A percentile compares a stretch with the other conserved stretches of the same genome.
phyloP scores from a whole-genome alignment of 2,329 filamentous ascomycete species.

The Colletotrichum plurivorum region DNA sequence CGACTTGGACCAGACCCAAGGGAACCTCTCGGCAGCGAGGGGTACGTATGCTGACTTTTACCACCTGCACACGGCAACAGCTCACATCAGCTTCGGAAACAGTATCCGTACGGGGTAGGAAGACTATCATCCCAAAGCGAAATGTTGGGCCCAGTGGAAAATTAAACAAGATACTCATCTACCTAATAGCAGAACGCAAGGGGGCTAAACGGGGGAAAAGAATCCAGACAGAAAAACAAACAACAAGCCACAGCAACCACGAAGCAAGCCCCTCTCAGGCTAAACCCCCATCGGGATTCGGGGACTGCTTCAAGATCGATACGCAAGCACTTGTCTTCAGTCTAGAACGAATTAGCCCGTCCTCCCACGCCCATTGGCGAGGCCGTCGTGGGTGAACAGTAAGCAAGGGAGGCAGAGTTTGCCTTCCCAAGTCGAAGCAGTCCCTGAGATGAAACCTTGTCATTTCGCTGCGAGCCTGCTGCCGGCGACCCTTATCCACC shows the following conservation, averaged over 20 bases:
- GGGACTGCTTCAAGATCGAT: background rate
- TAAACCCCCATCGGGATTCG: conserved; percentile 12
- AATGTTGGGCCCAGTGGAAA: too few relatives aligned
- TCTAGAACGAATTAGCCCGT: conserved; percentile 1
- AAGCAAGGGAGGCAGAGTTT: conserved; percentile 32
- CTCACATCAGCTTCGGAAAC: too few relatives aligned
- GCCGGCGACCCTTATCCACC: conserved; percentile 2
- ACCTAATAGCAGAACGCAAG: conserved; percentile 13
- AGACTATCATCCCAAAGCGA: too few relatives aligned
- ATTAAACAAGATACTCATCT: too few relatives aligned
- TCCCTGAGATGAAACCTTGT: conserved; percentile 35
- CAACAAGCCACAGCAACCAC: background rate
- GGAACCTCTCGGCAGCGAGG: conserved; percentile 5
- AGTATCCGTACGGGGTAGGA: too few relatives aligned
- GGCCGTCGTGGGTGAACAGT: conserved; percentile 12
- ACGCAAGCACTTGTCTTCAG: conserved; percentile 23
- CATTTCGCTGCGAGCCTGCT: conserved; percentile 34
- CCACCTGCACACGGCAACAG: too few relatives aligned
- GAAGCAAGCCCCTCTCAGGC: conserved; percentile 12
- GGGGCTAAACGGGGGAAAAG: conserved; percentile 11
- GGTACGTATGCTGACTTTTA: background rate
- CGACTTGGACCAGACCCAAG: conserved; percentile 1
- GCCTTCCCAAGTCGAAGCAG: conserved; percentile 9
- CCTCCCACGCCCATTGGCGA: conserved; percentile 12
- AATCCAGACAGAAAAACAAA: conserved; percentile 14